These are phyloP conservation scores for Xylariaceae sp. DNA, from an alignment of 2,329 filamentous ascomycete genomes.

Conservation along the genomic window DNA sequence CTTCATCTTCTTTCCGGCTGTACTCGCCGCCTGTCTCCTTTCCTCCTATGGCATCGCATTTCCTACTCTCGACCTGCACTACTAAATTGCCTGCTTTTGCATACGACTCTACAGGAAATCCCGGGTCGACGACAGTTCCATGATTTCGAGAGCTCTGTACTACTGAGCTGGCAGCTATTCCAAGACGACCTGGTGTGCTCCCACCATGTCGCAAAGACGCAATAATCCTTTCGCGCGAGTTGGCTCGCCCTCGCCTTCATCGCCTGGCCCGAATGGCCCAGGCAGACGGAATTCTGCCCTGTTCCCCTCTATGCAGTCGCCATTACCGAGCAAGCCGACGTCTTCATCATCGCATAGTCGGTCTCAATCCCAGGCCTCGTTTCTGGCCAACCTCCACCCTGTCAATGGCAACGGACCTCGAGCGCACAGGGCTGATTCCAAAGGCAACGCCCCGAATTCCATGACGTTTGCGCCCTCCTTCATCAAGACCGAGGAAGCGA, in stretches of 20 bases:
- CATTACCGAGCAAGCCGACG: slow-evolving; percentile 31
- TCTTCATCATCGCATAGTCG: slow-evolving; percentile 44
- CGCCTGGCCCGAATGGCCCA: slow-evolving; percentile 37
- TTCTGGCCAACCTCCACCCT: slow-evolving; percentile 34
- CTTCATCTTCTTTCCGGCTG: too few relatives aligned
- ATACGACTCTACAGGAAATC: too few relatives aligned
- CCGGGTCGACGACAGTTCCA: too few relatives aligned
- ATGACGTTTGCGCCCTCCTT: slow-evolving; percentile 94
- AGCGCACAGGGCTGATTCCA: slow-evolving; percentile 51
- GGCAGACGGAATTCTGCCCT: slow-evolving; percentile 63
- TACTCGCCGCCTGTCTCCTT: too few relatives aligned
- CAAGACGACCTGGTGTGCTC: slow-evolving; percentile 46
- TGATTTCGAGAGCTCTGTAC: too few relatives aligned
- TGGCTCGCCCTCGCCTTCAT: slow-evolving; percentile 62
- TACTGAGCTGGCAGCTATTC: slow-evolving; percentile 6
- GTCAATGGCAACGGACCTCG: slow-evolving; percentile 27
- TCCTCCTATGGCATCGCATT: too few relatives aligned
- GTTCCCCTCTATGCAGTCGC: slow-evolving; percentile 54
- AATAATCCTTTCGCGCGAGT: slow-evolving; percentile 73
- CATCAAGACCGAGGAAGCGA: slow-evolving; percentile 79
- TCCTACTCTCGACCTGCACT: too few relatives aligned
- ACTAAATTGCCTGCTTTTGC: too few relatives aligned
- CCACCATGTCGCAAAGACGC: slow-evolving; percentile 62
- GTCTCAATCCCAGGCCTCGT: slow-evolving; percentile 58
- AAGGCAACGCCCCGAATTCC: slow-evolving; percentile 54